phyloP scores from a whole-genome alignment of 345 rosid species.

The Syzygium grande region DNA sequence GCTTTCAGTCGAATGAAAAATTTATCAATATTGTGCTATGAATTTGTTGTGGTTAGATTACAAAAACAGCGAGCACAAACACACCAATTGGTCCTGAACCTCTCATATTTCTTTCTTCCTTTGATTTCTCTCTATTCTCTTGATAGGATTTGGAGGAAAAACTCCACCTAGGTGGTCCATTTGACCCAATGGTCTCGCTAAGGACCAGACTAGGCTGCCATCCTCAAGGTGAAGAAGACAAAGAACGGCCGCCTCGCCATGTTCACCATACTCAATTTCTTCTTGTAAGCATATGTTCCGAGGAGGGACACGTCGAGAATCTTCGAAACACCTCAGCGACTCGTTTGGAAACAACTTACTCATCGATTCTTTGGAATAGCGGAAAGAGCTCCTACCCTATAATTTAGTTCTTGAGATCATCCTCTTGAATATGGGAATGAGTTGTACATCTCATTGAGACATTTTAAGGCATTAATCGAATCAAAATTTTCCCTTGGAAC shows the following conservation, averaged over 20 bases:
- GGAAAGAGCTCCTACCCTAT: conserved; percentile 81
- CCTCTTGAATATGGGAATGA: background rate
- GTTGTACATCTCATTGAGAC: background rate
- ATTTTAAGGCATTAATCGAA: background rate
- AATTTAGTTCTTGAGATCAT: conserved; percentile 8
- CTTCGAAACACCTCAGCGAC: conserved; percentile 82
- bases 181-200: conserved; percentile 92
- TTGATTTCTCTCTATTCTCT: background rate
- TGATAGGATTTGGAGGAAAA: conserved; percentile 46
- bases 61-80: too few species aligned
- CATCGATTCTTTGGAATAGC: conserved; percentile 76
- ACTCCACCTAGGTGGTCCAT: conserved; percentile 82
- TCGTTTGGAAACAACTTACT: conserved; percentile 97
- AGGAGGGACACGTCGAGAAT: conserved; percentile 94
- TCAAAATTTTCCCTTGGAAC: background rate
- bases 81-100: too few species aligned
- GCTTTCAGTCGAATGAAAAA: too few species aligned
- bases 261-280: conserved; percentile 90
- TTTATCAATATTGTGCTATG: too few species aligned
- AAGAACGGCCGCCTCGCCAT: conserved; percentile 90
- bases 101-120: background rate
- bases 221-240: conserved; percentile 87
- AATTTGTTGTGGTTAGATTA: too few species aligned
- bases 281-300: conserved; percentile 82
- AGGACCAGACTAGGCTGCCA: conserved; percentile 88